A percentile compares a stretch with the other conserved stretches of the same genome.
These are phyloP conservation scores for Ampelocalamus luodianensis DNA, from an alignment of 176 grass and related monocot species.

Conservation along the genomic window DNA sequence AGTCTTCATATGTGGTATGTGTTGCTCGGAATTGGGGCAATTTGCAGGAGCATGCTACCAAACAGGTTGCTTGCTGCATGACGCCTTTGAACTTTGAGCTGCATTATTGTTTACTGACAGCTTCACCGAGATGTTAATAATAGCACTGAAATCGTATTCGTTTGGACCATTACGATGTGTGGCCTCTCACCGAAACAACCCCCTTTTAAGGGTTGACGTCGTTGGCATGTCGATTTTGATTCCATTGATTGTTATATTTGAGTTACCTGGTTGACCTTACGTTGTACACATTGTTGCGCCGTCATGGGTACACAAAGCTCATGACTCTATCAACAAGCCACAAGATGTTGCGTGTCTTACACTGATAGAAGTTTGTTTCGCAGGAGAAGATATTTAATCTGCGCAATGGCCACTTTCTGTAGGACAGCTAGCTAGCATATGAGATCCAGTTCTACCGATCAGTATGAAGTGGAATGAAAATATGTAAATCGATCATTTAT, in stretches of 20 bases:
- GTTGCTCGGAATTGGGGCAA: neutral
- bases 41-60: neutral
- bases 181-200: conserved; percentile 6
- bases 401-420: neutral
- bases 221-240: conserved; percentile 19
- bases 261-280: neutral
- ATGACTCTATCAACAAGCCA: neutral
- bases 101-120: neutral
- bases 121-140: neutral
- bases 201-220: neutral
- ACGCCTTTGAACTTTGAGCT: neutral
- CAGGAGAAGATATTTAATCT: neutral
- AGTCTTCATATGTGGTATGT: neutral
- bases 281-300: neutral
- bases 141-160: neutral
- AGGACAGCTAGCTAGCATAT: neutral
- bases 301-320: neutral
- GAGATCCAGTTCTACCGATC: neutral
- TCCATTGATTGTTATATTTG: neutral
- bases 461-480: conserved; percentile 1
- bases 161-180: conserved; percentile 34
- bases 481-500: neutral
- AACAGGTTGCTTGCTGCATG: neutral
- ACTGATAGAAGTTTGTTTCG: neutral
- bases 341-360: neutral